A percentile compares a stretch with the other conserved stretches of the same genome.
phyloP scores from a whole-genome alignment of 768 basidiomycete species.

The Tubosaeta sp. region DNA sequence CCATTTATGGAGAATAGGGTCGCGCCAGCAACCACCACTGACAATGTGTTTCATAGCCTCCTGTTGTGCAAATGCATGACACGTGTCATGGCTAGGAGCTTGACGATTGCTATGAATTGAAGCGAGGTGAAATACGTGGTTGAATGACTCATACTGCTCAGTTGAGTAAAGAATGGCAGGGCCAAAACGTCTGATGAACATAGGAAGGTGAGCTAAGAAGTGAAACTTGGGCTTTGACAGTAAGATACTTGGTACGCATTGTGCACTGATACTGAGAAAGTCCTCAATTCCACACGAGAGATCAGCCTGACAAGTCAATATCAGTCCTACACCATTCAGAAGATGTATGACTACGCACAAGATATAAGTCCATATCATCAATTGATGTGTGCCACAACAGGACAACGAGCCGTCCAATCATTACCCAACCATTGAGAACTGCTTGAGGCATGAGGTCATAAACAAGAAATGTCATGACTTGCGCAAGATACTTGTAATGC shows the following conservation, averaged over 20 bases:
- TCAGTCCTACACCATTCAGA: too few species aligned
- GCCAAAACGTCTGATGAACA: neutral
- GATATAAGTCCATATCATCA: neutral
- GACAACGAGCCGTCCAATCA: conserved; percentile 32
- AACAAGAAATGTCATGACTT: conserved; percentile 28
- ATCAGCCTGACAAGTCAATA: neutral
- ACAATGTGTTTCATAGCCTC: neutral
- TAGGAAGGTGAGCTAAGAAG: neutral
- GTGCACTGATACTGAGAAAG: neutral
- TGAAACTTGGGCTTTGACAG: neutral
- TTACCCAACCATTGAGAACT: conserved; percentile 28
- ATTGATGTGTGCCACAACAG: conserved; percentile 39
- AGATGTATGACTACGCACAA: too few species aligned
- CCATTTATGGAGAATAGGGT: conserved; percentile 1
- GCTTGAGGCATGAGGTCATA: conserved; percentile 27
- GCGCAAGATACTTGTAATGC: conserved; percentile 30
- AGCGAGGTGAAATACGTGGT: neutral
- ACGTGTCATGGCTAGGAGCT: neutral
- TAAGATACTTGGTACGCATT: neutral
- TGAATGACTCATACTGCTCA: neutral
- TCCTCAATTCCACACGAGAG: neutral
- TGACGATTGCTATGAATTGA: neutral
- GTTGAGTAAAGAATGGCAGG: neutral
- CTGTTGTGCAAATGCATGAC: neutral
- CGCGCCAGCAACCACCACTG: conserved; percentile 6